phyloP scores from a whole-genome alignment of 352 stramenopile species.

The Pseudoperonospora humuli region DNA sequence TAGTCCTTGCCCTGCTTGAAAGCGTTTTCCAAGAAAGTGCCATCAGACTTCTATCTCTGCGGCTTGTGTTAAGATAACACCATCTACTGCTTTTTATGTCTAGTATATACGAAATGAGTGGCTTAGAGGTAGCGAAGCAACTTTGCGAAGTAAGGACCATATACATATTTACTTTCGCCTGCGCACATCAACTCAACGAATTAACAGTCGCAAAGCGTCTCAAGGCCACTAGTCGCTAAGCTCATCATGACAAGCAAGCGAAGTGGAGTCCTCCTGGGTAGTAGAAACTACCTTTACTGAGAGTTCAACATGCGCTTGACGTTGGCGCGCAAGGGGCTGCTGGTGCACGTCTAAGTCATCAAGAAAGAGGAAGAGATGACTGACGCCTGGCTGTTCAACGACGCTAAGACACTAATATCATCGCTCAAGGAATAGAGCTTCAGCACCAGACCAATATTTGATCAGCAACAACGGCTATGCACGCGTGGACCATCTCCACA shows the following conservation, averaged over 20 bases:
- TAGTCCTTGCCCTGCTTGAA: too few relatives aligned
- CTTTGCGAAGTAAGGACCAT: not conserved
- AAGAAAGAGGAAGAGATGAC: not conserved
- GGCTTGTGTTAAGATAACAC: too few relatives aligned
- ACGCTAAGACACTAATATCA: not conserved
- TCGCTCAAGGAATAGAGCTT: not conserved
- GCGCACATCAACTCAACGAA: not conserved
- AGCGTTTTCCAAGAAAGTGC: too few relatives aligned
- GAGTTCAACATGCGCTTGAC: not conserved
- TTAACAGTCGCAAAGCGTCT: not conserved
- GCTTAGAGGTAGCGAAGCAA: too few relatives aligned
- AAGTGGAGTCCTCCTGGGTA: not conserved
- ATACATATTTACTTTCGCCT: not conserved
- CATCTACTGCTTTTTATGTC: too few relatives aligned
- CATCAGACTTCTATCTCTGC: too few relatives aligned
- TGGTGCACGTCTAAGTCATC: not conserved
- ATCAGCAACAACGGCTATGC: not conserved
- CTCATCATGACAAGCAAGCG: not conserved
- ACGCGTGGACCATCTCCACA: not conserved
- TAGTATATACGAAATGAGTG: too few relatives aligned
- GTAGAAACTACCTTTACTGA: not conserved
- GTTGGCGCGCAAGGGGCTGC: conserved; percentile 1
- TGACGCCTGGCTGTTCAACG: not conserved
- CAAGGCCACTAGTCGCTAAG: not conserved
- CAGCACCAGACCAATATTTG: not conserved